Evolutionary conservation across 768 basidiomycete species (phyloP).

Genomic region (Hirschioporus abietinus): DNA sequence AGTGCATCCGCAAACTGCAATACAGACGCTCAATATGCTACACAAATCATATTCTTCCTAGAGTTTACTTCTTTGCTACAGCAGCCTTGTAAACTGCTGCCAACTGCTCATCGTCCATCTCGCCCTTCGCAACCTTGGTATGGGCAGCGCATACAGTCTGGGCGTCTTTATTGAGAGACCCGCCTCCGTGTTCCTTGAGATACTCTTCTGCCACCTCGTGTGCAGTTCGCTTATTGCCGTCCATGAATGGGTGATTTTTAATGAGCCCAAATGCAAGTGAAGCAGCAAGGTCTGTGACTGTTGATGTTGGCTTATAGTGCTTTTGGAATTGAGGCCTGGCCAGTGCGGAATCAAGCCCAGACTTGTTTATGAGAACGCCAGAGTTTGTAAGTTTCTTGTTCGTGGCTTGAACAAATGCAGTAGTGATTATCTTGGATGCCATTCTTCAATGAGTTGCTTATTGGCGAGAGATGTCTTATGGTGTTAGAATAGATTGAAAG

Average conservation of each 20-base stretch:
- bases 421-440: neutral
- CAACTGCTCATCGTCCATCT: neutral
- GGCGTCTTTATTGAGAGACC: neutral
- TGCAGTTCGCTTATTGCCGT: slow-evolving; percentile 14
- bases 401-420: slow-evolving; percentile 2
- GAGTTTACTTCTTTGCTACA: neutral
- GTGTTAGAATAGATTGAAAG: neutral
- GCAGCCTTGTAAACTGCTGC: neutral
- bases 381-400: slow-evolving; percentile 2
- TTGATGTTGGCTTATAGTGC: slow-evolving; percentile 6
- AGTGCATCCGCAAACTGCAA: too few relatives aligned
- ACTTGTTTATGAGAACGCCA: slow-evolving; percentile 5
- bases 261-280: slow-evolving; percentile 11
- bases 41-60: too few relatives aligned
- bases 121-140: neutral
- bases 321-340: slow-evolving; percentile 2
- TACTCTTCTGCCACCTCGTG: slow-evolving; percentile 12
- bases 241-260: slow-evolving; percentile 12
- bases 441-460: neutral
- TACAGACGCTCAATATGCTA: too few relatives aligned
- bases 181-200: slow-evolving; percentile 7
- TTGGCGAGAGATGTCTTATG: neutral
- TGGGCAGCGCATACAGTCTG: neutral
- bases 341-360: slow-evolving; percentile 12
- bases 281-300: slow-evolving; percentile 7